Conservation (phyloP, 805 yeast species). For the Schwanniomyces pseudopolymorphus region DNA sequence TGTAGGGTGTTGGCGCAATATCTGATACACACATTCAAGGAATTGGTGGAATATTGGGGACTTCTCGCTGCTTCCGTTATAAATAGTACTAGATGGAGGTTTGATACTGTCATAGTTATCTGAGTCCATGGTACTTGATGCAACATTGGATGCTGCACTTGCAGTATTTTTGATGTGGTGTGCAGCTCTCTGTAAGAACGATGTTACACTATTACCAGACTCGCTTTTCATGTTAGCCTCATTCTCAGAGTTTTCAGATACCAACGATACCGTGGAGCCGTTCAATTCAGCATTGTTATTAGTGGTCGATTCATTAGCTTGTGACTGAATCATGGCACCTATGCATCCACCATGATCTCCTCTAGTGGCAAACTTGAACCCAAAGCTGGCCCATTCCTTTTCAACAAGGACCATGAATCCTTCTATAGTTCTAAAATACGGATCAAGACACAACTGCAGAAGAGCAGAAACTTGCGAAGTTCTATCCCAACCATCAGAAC, state of each 20-base stretch:
- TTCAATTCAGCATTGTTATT: background rate
- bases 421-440: conserved; percentile 80
- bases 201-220: conserved; percentile 28
- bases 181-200: conserved; percentile 43
- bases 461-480: conserved; percentile 87
- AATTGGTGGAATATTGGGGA: conserved; percentile 96
- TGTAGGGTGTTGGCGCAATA: conserved; percentile 65
- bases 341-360: conserved; percentile 67
- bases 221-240: conserved; percentile 1
- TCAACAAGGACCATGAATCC: conserved; percentile 87
- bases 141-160: conserved; percentile 14
- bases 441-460: conserved; percentile 85
- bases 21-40: conserved; percentile 83
- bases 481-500: conserved; percentile 99
- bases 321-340: conserved; percentile 32
- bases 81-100: conserved; percentile 28
- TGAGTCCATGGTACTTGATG: conserved; percentile 11
- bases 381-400: conserved; percentile 95
- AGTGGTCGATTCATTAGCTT: conserved; percentile 1
- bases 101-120: conserved; percentile 26
- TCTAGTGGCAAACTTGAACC: conserved; percentile 84
- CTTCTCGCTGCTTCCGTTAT: conserved; percentile 38
- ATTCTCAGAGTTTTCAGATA: conserved; percentile 8
- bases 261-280: conserved; percentile 2
- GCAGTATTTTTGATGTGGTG: conserved; percentile 40